A percentile compares a stretch with the other conserved stretches of the same genome.
phyloP scores from a whole-genome alignment of 352 stramenopile species.

The Achlya hypogyna region DNA sequence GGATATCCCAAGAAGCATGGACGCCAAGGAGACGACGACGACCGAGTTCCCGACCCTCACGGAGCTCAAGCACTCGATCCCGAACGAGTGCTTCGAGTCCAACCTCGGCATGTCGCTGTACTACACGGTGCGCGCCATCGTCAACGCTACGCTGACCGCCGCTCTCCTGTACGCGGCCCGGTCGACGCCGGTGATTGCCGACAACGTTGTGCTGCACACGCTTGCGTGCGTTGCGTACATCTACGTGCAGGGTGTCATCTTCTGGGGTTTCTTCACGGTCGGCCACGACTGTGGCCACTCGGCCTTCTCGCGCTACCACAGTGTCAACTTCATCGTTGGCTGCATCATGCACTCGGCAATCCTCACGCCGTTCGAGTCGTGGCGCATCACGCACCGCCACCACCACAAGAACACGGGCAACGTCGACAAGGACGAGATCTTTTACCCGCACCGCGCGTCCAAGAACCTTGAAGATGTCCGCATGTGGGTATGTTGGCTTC shows the following conservation, averaged over 20 bases:
- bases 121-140: slow-evolving; percentile 50
- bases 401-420: slow-evolving; percentile 85
- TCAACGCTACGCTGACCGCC: slow-evolving; percentile 35
- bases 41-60: slow-evolving; percentile 61
- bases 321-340: slow-evolving; percentile 68
- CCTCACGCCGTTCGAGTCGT: slow-evolving; percentile 69
- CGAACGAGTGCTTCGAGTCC: slow-evolving; percentile 60
- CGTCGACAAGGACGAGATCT: slow-evolving; percentile 77
- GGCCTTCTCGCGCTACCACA: slow-evolving; percentile 67
- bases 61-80: slow-evolving; percentile 72
- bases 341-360: slow-evolving; percentile 73
- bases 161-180: slow-evolving; percentile 37
- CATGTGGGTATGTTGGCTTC: neutral
- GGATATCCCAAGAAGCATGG: neutral
- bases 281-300: slow-evolving; percentile 74
- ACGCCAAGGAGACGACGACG: neutral
- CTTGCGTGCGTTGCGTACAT: slow-evolving; percentile 47
- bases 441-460: slow-evolving; percentile 64
- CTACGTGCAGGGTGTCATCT: slow-evolving; percentile 62
- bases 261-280: slow-evolving; percentile 80
- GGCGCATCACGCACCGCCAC: slow-evolving; percentile 72
- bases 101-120: slow-evolving; percentile 60
- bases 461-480: slow-evolving; percentile 35
- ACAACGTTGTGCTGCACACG: slow-evolving; percentile 30
- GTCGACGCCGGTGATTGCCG: slow-evolving; percentile 32